These are phyloP conservation scores for Blastobotrys serpentis DNA, from an alignment of 1,139 yeast genomes.

Conservation along the genomic window DNA sequence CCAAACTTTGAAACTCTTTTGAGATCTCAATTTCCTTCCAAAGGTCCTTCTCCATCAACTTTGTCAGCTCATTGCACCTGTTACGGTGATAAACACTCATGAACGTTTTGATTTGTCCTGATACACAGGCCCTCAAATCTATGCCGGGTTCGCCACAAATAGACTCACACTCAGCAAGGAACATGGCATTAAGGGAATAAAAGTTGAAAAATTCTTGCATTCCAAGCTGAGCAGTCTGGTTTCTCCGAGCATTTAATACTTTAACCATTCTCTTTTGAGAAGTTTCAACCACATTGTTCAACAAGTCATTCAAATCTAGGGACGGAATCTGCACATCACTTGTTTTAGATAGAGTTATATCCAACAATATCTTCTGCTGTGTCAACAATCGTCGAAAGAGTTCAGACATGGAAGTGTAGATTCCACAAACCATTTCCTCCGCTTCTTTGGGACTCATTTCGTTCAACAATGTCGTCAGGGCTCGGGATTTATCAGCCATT, in stretches of 20 bases:
- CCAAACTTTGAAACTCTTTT: conserved; percentile 47
- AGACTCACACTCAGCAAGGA: conserved; percentile 80
- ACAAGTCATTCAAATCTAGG: conserved; percentile 43
- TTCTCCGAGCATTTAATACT: conserved; percentile 74
- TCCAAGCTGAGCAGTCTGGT: conserved; percentile 59
- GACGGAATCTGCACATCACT: conserved; percentile 20
- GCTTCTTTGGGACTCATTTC: conserved; percentile 72
- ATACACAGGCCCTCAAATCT: conserved; percentile 63
- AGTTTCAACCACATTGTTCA: conserved; percentile 65
- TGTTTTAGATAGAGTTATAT: conserved; percentile 58
- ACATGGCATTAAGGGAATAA: conserved; percentile 65
- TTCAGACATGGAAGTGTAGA: conserved; percentile 65
- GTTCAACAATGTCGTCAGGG: conserved; percentile 56
- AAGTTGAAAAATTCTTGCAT: conserved; percentile 57
- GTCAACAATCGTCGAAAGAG: conserved; percentile 69
- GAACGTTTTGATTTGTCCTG: conserved; percentile 64
- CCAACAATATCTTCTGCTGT: conserved; percentile 78
- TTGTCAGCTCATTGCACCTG: conserved; percentile 47
- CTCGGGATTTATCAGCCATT: conserved; percentile 34
- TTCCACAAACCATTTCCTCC: conserved; percentile 62
- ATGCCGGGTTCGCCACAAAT: conserved; percentile 71
- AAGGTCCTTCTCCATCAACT: conserved; percentile 60
- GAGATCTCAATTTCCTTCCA: conserved; percentile 75
- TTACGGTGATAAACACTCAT: conserved; percentile 57
- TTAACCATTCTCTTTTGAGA: conserved; percentile 78